These are phyloP conservation scores for Termitomyces sp. DNA, from an alignment of 1,284 basidiomycete species.

Conservation along the genomic window DNA sequence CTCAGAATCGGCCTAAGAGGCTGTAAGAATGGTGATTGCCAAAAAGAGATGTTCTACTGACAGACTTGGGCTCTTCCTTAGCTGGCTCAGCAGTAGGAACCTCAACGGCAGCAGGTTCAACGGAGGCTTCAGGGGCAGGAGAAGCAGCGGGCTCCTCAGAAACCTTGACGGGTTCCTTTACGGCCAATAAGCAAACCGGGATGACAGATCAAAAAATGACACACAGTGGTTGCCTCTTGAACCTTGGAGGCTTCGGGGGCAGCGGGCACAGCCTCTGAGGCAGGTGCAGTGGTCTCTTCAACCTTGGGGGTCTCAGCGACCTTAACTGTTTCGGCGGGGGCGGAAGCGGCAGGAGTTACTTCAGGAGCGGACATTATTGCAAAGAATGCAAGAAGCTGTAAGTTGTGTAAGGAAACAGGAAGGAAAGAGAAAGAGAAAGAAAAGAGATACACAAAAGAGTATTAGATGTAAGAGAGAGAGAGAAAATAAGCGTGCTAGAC, in stretches of 20 bases:
- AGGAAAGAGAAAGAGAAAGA: conserved; percentile 18
- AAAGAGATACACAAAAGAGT: conserved; percentile 35
- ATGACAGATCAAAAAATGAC: conserved; percentile 15
- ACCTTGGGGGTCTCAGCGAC: conserved; percentile 41
- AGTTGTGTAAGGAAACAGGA: conserved; percentile 16
- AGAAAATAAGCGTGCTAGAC: conserved; percentile 44
- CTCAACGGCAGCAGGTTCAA: conserved; percentile 33
- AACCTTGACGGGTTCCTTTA: conserved; percentile 27
- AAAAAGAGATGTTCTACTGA: conserved; percentile 29
- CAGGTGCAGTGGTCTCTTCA: conserved; percentile 37
- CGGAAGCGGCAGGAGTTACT: conserved; percentile 47
- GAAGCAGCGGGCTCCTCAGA: conserved; percentile 20
- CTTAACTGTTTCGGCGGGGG: conserved; percentile 51
- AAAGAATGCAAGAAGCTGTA: conserved; percentile 47
- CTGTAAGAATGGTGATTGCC: conserved; percentile 6
- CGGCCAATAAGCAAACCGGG: background rate
- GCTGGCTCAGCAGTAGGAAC: conserved; percentile 35
- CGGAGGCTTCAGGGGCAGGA: conserved; percentile 30
- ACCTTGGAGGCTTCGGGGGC: conserved; percentile 35
- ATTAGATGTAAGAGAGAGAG: conserved; percentile 47
- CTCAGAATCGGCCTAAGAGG: conserved; percentile 28
- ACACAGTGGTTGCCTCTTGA: conserved; percentile 38
- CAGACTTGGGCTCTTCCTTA: conserved; percentile 60
- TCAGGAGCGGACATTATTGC: conserved; percentile 79
- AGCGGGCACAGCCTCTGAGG: conserved; percentile 30